phyloP scores from a whole-genome alignment of 345 rosid species.

The Populus deltoides region DNA sequence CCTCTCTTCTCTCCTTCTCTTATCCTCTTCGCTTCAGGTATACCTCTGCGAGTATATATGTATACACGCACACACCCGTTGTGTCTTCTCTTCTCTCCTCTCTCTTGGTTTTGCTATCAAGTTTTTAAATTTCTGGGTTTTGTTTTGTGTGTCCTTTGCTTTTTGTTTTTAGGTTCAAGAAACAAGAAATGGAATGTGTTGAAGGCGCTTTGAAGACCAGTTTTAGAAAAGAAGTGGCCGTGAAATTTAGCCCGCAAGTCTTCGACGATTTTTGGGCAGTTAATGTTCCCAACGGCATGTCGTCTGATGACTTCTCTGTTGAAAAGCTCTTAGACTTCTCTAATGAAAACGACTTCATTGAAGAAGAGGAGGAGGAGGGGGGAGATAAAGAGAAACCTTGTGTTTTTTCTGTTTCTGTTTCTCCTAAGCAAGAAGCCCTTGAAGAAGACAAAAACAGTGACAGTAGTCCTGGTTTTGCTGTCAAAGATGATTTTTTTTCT shows the following conservation, averaged over 20 bases:
- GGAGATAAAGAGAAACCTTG: constrained; percentile 18
- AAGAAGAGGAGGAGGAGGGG: constrained; percentile 29
- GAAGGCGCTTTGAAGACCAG: constrained; percentile 70
- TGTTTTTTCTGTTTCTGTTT: constrained; percentile 20
- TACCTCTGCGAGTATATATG: not conserved
- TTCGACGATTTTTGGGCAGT: constrained; percentile 38
- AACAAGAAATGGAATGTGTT: constrained; percentile 56
- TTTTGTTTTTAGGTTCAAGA: constrained; percentile 5
- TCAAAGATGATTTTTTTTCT: constrained; percentile 36
- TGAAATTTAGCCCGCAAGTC: constrained; percentile 37
- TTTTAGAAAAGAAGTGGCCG: constrained; percentile 51
- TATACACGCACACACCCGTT: no score
- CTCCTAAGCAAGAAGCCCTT: constrained; percentile 13
- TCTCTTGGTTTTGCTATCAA: not conserved
- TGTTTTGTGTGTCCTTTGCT: not conserved
- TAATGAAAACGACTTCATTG: constrained; percentile 51
- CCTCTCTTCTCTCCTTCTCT: not conserved
- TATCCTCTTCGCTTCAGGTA: constrained; percentile 28
- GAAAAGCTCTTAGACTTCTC: constrained; percentile 83
- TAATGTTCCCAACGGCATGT: constrained; percentile 34
- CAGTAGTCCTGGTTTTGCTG: constrained; percentile 19
- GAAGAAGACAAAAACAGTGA: constrained; percentile 16
- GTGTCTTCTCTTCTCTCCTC: not conserved
- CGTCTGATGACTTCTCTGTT: constrained; percentile 63
- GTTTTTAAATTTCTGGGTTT: constrained; percentile 12